Conservation (phyloP, 345 rosid genomes). For the Fremontodendron californicum region DNA sequence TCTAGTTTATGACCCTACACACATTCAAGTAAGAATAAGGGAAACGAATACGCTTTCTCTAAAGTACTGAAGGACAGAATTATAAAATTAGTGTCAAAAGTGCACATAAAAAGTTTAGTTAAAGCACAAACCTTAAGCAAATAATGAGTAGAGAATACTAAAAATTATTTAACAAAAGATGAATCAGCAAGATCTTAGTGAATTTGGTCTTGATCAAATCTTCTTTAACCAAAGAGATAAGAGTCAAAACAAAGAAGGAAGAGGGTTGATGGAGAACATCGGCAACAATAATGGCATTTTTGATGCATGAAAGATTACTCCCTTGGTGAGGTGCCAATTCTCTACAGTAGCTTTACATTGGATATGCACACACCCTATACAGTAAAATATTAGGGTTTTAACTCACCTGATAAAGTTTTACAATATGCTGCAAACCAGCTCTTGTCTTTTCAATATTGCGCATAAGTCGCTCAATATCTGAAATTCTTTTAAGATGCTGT, state of each 20-base stretch:
- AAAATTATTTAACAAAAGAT: background rate
- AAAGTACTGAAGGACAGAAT: background rate
- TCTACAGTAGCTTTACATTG: background rate
- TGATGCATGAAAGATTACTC: background rate
- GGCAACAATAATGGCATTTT: background rate
- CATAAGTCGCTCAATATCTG: slow-evolving; percentile 73
- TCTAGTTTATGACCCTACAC: background rate
- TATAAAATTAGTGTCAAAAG: background rate
- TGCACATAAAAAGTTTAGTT: background rate
- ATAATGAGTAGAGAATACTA: background rate
- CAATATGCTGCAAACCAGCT: slow-evolving; percentile 83
- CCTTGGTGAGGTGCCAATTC: background rate
- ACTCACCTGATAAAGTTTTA: slow-evolving; percentile 87
- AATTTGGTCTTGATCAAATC: background rate
- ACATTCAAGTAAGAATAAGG: background rate
- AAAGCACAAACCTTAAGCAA: background rate
- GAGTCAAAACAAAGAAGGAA: background rate
- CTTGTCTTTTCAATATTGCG: slow-evolving; percentile 62
- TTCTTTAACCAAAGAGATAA: background rate
- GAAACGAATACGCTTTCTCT: background rate
- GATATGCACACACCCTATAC: background rate
- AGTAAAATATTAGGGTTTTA: background rate
- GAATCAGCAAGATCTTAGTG: background rate
- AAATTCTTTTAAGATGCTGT: slow-evolving; percentile 87
- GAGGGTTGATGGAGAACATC: background rate